Conservation (phyloP, 441 rosid genomes). For the Populus hybrid region DNA sequence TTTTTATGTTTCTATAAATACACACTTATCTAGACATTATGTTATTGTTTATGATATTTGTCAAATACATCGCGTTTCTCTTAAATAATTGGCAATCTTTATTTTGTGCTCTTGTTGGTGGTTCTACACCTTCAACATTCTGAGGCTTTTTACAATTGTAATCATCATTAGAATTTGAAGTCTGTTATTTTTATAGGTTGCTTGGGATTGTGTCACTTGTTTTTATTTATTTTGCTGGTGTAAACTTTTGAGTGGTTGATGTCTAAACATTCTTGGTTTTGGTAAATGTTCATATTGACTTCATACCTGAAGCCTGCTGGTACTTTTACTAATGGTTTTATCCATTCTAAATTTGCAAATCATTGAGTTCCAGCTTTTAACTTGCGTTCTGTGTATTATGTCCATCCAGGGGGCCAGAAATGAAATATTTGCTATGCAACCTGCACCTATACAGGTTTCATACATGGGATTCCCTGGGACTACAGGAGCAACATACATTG, state of each 20-base stretch:
- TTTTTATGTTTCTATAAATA: no score
- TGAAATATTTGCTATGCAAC: conserved; percentile 97
- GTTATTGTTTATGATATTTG: background rate
- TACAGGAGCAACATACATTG: conserved; percentile 93
- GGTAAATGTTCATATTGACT: background rate
- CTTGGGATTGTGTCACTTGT: background rate
- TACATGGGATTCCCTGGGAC: conserved; percentile 99
- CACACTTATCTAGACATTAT: background rate
- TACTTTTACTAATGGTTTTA: background rate
- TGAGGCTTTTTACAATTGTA: background rate
- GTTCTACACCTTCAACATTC: background rate
- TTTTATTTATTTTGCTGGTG: background rate
- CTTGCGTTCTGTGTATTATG: background rate
- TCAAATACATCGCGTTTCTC: background rate
- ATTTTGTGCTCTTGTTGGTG: background rate
- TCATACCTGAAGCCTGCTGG: no score
- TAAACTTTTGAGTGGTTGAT: background rate
- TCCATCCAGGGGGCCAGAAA: conserved; percentile 89
- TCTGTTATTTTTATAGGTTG: background rate
- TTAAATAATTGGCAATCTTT: background rate
- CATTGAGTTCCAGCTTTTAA: background rate
- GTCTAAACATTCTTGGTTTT: background rate
- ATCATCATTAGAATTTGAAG: background rate
- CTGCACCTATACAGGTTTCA: conserved; percentile 95
- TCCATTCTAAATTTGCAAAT: background rate